phyloP scores from a whole-genome alignment of 2,329 filamentous ascomycete genomes.

The Lecanicillium sp. region DNA sequence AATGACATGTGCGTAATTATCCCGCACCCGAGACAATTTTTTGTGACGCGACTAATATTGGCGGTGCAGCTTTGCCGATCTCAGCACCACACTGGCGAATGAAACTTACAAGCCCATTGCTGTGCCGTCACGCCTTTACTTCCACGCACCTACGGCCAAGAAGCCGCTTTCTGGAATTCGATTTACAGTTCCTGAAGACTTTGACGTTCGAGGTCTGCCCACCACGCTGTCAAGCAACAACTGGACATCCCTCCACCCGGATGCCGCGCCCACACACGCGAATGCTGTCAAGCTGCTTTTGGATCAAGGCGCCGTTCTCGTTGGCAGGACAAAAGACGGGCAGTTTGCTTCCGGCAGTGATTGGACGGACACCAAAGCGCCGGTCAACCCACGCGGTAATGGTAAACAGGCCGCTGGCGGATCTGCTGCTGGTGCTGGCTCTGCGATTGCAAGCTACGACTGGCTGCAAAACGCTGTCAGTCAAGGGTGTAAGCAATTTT shows the following conservation, averaged over 20 bases:
- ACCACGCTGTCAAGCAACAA: conserved; percentile 53
- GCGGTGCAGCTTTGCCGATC: conserved; percentile 24
- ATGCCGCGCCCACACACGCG: conserved; percentile 38
- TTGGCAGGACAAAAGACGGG: conserved; percentile 47
- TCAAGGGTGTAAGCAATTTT: conserved; percentile 33
- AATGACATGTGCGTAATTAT: conserved; percentile 21
- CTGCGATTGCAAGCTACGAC: conserved; percentile 32
- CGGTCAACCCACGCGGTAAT: conserved; percentile 42
- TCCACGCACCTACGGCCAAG: conserved; percentile 20
- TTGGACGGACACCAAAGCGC: conserved; percentile 34
- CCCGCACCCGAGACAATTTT: not conserved
- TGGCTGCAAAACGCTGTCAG: conserved; percentile 36
- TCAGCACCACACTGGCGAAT: conserved; percentile 22
- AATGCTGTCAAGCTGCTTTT: conserved; percentile 49
- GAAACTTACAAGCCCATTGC: conserved; percentile 27
- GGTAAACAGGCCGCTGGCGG: conserved; percentile 33
- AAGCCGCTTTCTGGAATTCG: conserved; percentile 33
- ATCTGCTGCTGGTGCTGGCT: conserved; percentile 33
- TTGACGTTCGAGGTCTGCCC: conserved; percentile 40
- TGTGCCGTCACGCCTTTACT: conserved; percentile 34
- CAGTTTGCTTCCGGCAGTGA: conserved; percentile 41
- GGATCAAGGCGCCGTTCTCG: conserved; percentile 51
- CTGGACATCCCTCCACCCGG: conserved; percentile 47
- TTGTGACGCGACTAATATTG: not conserved
- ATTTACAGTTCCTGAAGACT: conserved; percentile 29